These are phyloP conservation scores for Lepraria neglecta DNA, from an alignment of 495 filamentous ascomycete genomes.

Conservation along the genomic window DNA sequence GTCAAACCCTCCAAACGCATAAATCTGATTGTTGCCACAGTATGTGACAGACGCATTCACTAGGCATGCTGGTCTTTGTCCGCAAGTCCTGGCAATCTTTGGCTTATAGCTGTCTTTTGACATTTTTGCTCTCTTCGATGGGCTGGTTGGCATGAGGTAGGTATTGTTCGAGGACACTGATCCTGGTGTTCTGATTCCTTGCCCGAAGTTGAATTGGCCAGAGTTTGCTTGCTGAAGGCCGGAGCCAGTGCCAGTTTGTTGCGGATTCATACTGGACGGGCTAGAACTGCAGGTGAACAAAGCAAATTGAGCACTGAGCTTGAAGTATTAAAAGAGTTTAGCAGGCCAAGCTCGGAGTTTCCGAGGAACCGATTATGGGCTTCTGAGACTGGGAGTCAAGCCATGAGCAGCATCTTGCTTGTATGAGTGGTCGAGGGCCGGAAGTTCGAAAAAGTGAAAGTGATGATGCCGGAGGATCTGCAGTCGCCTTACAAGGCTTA, in stretches of 20 bases:
- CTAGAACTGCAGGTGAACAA: neutral
- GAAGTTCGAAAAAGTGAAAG: neutral
- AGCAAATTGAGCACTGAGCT: neutral
- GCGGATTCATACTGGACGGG: conserved; percentile 15
- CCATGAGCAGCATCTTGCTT: neutral
- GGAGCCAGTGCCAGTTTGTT: neutral
- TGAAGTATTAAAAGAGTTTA: neutral
- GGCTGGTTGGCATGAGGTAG: conserved; percentile 79
- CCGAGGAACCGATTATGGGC: neutral
- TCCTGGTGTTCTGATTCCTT: conserved; percentile 34
- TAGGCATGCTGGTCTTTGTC: conserved; percentile 85
- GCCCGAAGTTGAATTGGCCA: conserved; percentile 7
- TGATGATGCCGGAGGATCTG: conserved; percentile 13
- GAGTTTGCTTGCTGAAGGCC: conserved; percentile 7
- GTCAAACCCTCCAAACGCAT: conserved; percentile 98
- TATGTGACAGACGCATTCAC: conserved; percentile 98
- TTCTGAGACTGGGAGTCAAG: neutral
- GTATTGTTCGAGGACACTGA: conserved; percentile 57
- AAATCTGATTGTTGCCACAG: conserved; percentile 91
- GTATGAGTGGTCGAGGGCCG: neutral
- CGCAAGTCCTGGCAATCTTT: conserved; percentile 70
- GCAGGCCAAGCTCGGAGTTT: neutral
- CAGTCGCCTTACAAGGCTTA: conserved; percentile 16
- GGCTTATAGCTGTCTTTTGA: conserved; percentile 69
- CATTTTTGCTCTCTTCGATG: conserved; percentile 53